These are phyloP conservation scores for Cryptococcus jaspeensis DNA, from an alignment of 1,284 basidiomycete species.

Conservation along the genomic window DNA sequence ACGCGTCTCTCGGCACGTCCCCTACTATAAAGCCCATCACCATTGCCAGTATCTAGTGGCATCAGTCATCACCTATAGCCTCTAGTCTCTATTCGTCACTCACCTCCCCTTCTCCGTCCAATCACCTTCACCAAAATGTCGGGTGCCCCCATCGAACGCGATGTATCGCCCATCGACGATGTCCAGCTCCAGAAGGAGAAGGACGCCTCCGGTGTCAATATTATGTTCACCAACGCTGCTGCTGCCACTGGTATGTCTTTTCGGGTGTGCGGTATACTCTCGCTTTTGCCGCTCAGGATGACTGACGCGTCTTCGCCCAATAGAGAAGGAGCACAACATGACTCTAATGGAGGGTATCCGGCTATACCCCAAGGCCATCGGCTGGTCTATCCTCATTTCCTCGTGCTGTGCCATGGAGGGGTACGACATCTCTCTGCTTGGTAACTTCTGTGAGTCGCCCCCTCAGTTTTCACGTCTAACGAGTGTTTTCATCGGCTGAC, in stretches of 20 bases:
- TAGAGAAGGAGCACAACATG: conserved; percentile 50
- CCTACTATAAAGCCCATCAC: background rate
- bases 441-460: conserved; percentile 38
- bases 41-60: background rate
- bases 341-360: conserved; percentile 42
- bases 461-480: background rate
- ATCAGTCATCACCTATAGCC: background rate
- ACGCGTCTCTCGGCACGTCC: background rate
- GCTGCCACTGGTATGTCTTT: conserved; percentile 22
- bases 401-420: conserved; percentile 55
- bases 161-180: background rate
- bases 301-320: conserved; percentile 1
- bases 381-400: conserved; percentile 53
- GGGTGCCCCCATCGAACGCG: background rate
- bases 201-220: background rate
- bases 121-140: background rate
- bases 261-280: background rate
- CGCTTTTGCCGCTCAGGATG: background rate
- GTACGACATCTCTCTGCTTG: conserved; percentile 46
- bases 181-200: conserved; percentile 5
- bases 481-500: background rate
- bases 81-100: background rate
- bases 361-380: conserved; percentile 54
- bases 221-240: conserved; percentile 29
- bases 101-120: background rate